phyloP scores from a whole-genome alignment of 257 asterid species.

The Solanum virginianum region DNA sequence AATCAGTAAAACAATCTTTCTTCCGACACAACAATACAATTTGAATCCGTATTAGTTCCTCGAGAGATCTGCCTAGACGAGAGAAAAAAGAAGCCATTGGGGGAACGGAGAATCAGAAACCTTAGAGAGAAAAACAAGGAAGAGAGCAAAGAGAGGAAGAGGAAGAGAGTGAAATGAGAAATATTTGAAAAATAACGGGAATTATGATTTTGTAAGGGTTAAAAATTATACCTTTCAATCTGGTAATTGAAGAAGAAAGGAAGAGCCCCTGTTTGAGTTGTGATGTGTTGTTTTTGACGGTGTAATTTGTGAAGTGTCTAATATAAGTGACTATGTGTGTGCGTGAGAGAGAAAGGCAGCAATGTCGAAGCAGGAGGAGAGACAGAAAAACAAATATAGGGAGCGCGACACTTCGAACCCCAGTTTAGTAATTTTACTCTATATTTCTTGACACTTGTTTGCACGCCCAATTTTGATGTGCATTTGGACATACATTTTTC shows the following conservation, averaged over 20 bases:
- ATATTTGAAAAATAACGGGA: background rate
- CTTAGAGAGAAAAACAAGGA: background rate
- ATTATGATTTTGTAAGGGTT: background rate
- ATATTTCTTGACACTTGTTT: background rate
- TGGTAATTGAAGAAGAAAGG: background rate
- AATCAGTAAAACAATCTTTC: too few relatives aligned
- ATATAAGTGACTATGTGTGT: background rate
- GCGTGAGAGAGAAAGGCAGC: background rate
- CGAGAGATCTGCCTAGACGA: slow-evolving; percentile 38
- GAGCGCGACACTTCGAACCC: background rate
- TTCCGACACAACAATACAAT: too few relatives aligned
- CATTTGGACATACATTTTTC: background rate
- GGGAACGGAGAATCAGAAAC: background rate
- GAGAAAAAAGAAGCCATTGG: slow-evolving; percentile 30
- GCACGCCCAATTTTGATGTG: background rate
- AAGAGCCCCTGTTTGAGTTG: background rate
- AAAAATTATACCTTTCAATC: background rate
- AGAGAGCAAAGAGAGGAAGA: background rate
- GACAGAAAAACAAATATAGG: background rate
- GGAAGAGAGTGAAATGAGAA: background rate
- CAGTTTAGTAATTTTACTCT: background rate
- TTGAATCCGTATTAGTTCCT: too few relatives aligned
- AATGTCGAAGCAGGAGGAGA: background rate
- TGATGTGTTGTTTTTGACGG: background rate
- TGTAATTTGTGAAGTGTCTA: background rate